phyloP scores from a whole-genome alignment of 140 eudicot species.

The Eryngium alpinum region DNA sequence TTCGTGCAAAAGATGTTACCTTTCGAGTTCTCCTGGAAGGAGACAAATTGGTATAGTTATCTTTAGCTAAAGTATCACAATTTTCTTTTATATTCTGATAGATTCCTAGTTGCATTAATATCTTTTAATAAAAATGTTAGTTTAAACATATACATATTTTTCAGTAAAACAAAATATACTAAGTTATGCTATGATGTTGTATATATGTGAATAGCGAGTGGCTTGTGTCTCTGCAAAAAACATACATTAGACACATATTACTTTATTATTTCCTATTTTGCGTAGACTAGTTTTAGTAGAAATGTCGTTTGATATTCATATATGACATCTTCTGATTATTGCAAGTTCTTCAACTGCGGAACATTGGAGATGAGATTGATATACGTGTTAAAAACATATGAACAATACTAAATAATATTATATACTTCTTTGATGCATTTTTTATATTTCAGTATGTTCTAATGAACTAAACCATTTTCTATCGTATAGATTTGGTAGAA shows the following conservation, averaged over 20 bases:
- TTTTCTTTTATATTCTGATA: not conserved
- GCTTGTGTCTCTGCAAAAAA: not conserved
- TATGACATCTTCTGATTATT: not conserved
- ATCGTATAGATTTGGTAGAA: no score
- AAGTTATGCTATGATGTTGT: not conserved
- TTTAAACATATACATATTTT: not conserved
- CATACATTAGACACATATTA: not conserved
- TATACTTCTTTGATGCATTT: not conserved
- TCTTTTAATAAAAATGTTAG: not conserved
- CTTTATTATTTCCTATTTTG: not conserved
- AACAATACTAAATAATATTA: constrained; percentile 8
- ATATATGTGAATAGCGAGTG: not conserved
- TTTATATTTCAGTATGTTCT: not conserved
- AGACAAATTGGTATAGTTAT: constrained; percentile 32
- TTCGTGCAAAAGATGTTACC: constrained; percentile 34
- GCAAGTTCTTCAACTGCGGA: constrained; percentile 31
- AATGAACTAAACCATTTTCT: not conserved
- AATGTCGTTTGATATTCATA: not conserved
- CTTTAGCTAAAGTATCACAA: not conserved
- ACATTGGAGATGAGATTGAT: constrained; percentile 38
- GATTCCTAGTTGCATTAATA: not conserved
- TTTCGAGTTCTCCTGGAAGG: constrained; percentile 41
- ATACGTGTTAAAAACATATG: constrained; percentile 44
- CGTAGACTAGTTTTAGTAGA: not conserved
- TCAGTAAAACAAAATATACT: no score